Evolutionary conservation across 2,329 filamentous ascomycete genomes (phyloP).

Genomic region (Bipolaris zeicola): DNA sequence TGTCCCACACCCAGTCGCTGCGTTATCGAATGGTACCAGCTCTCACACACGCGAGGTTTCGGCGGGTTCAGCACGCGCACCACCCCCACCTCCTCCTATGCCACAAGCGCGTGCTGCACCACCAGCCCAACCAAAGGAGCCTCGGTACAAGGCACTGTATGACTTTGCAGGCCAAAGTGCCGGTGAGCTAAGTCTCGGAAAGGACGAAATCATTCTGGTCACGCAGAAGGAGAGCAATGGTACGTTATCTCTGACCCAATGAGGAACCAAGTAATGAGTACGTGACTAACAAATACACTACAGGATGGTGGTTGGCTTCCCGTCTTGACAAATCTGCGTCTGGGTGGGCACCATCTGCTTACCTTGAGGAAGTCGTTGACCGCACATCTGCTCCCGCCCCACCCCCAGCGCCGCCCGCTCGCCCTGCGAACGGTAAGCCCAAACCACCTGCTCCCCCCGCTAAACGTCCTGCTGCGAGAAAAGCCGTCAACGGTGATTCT

Average conservation of each 20-base stretch:
- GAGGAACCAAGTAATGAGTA: neutral
- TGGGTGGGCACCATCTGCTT: conserved; percentile 93
- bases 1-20: conserved; percentile 62
- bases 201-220: conserved; percentile 83
- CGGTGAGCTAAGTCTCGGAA: conserved; percentile 81
- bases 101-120: conserved; percentile 70
- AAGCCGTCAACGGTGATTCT: conserved; percentile 65
- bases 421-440: conserved; percentile 72
- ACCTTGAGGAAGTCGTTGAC: conserved; percentile 76
- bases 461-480: conserved; percentile 77
- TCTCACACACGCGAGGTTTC: conserved; percentile 49
- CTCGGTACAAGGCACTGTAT: conserved; percentile 88
- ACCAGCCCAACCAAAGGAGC: conserved; percentile 65
- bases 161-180: conserved; percentile 84
- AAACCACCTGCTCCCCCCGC: conserved; percentile 77
- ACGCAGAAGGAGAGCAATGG: conserved; percentile 95
- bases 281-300: conserved; percentile 21
- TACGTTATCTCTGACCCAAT: conserved; percentile 54
- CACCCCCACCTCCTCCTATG: conserved; percentile 58
- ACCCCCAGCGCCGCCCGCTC: conserved; percentile 55
- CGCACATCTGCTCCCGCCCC: conserved; percentile 63
- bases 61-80: conserved; percentile 51
- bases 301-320: conserved; percentile 96
- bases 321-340: conserved; percentile 70
- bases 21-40: conserved; percentile 55